Evolutionary conservation across 1,284 basidiomycete genomes (phyloP), one percentile per base, ranked within the genome.

Genomic region (Taiwanofungus camphoratus): DNA sequence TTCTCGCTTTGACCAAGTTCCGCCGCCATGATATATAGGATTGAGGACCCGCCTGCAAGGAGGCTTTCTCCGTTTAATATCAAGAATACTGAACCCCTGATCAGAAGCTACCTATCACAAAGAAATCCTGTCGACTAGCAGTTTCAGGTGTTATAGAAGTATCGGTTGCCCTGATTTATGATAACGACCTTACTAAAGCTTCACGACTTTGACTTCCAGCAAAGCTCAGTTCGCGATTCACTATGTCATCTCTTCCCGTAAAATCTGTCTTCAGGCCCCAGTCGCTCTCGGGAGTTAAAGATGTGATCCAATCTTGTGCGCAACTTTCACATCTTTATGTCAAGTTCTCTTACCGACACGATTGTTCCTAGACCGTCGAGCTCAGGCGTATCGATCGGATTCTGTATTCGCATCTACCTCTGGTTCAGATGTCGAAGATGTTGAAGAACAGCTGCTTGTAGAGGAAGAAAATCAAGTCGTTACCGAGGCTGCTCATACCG

Each of bases 331-430:
- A 61, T 31, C 64, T 65, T 9, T 65, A 64, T 63, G 30, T 45
- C 64, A 48, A 27, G 9, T 9, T 23, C 34, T 40, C 32, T 40
- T 34, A 38, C 24, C 27, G 37, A 32, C 26, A 36, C 31, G 6
- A 37, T 34, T 46, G 31, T 43, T 26, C 47, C n/a, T 37, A 85
- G 82, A 85, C 58, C 75, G 75, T 39, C 74, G 81, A 30, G 63
- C 78, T 3, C 78, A 82, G 56, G 79, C 75, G 52, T 71, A 84
- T 5, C 68, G 74, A 24, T 76, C 77, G 21, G 77, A 74, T 39
- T 77, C 79, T 11, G 71, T 81, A 11, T 72, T 65, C n/a, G 59
- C 71, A 20, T 68, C 73, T 5, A 58, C 68, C 13, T 68, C 70
- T n/a, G 71, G 71, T 24, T 64, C 61, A 11, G 67, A 65, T 49